Evolutionary conservation across 2,329 filamentous ascomycete genomes (phyloP).

Genomic region (Xylogone sp.): DNA sequence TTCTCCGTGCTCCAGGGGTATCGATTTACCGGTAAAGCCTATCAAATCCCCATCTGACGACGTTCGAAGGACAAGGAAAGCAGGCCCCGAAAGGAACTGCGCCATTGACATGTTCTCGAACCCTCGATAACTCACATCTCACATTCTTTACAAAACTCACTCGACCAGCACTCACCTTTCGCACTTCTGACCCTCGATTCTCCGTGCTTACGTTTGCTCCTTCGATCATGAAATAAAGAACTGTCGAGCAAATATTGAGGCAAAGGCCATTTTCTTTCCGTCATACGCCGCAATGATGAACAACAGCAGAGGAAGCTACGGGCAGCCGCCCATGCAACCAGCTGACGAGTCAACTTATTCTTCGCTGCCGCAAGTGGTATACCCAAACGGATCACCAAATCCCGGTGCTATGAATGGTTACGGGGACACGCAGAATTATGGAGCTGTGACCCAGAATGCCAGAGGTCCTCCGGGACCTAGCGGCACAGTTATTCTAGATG

Average conservation of each 20-base stretch:
- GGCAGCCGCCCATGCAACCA: background rate
- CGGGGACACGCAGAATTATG: background rate
- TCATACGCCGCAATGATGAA: background rate
- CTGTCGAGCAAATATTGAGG: background rate
- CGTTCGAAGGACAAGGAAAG: no score
- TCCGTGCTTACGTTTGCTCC: background rate
- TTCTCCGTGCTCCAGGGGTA: background rate
- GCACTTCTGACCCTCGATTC: no score
- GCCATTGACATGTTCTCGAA: no score
- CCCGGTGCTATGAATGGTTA: background rate
- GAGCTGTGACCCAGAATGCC: background rate
- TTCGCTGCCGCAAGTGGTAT: background rate
- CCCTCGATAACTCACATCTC: no score
- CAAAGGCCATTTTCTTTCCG: background rate
- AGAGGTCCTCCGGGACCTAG: constrained; percentile 27
- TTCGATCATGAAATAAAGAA: background rate
- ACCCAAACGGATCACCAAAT: no score
- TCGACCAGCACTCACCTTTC: no score
- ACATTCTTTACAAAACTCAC: no score
- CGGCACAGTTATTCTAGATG: constrained; percentile 51
- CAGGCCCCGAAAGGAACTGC: no score
- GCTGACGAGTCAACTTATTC: background rate
- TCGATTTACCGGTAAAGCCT: background rate
- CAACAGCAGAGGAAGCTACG: background rate
- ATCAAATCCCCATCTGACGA: no score